Evolutionary conservation across 1,284 basidiomycete species (phyloP), one percentile per base, ranked within the genome.

Genomic region (Meripilus lineatus): DNA sequence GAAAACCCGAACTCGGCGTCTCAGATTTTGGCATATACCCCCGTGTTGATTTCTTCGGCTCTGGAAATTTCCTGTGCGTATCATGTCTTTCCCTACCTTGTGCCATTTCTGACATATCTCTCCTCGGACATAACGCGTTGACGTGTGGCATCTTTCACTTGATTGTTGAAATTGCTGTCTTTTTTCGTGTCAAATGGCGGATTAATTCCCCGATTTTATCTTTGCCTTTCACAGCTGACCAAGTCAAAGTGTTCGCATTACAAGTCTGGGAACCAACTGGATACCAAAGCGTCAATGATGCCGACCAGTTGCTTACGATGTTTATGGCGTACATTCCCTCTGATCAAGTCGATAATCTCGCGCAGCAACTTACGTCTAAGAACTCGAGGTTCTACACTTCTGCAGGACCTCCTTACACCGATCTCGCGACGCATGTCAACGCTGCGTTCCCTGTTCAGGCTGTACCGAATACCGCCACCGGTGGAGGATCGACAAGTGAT

Each of bases 11-110:
- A 74, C 23, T 68, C 78, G 3, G 68, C 72, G 8, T 74, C 68
- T 38, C 82, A 89, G 63, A 69, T 90, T 36, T 84, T 89, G 51
- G 72, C 70, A 1, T 79, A 68, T 55, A 60, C 77, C 38, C 81
- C 84, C 2, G 24, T 54, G 0, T 56, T 85, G 39, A 63, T 89
- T 24, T 49, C 64, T 5, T 68, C 62, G 2, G 74, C 81, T 2
- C 64, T 87, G 4, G 58, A 52, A 1, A 61, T 82, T 21, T 7
- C 56, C 38, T 33, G 83, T 85, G 58, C 38, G 75, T 64, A 37
- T 49, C 45, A n/a, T n/a, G n/a, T n/a, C 45, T 39, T 26, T 40
- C 44, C 42, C 17, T 30, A 30, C n/a, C 28, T 30, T 30, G 28
- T 8, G 8, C 10, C n/a, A 30, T 30, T 30, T n/a, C n/a, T 8